Evolutionary conservation across 2,329 filamentous ascomycete genomes (phyloP).

Genomic region (Sporothrix sp.): DNA sequence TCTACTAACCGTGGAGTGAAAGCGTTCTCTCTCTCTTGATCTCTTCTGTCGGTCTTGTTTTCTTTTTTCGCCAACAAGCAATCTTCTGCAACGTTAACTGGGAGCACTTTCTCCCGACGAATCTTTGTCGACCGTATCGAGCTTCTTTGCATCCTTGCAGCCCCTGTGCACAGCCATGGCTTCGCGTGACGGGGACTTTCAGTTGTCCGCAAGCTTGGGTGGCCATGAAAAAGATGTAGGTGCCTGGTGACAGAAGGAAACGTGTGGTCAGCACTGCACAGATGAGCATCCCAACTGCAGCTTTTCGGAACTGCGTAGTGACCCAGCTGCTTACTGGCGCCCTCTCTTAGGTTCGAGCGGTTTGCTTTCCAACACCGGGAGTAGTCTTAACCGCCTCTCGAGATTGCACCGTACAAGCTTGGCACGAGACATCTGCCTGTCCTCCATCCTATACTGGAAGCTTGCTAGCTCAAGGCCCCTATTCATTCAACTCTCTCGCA

Average conservation of each 20-base stretch:
- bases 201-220: conserved; percentile 79
- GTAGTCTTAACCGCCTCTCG: conserved; percentile 73
- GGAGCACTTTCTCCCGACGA: too few species aligned
- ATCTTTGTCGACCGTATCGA: too few species aligned
- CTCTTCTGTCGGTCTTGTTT: too few species aligned
- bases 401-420: conserved; percentile 81
- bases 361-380: conserved; percentile 64
- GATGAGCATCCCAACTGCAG: too few species aligned
- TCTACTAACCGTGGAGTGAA: too few species aligned
- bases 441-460: conserved; percentile 66
- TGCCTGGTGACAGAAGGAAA: too few species aligned
- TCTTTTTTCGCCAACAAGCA: too few species aligned
- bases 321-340: neutral
- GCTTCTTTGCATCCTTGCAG: neutral
- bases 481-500: conserved; percentile 79
- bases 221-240: conserved; percentile 92
- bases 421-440: conserved; percentile 51
- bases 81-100: too few species aligned
- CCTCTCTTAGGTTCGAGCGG: conserved; percentile 86
- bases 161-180: neutral
- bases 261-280: too few species aligned
- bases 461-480: conserved; percentile 69
- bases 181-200: conserved; percentile 65
- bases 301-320: too few species aligned
- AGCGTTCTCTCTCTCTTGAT: too few species aligned